These are phyloP conservation scores for Lyophyllum decastes DNA, from an alignment of 768 basidiomycete species.

Conservation along the genomic window DNA sequence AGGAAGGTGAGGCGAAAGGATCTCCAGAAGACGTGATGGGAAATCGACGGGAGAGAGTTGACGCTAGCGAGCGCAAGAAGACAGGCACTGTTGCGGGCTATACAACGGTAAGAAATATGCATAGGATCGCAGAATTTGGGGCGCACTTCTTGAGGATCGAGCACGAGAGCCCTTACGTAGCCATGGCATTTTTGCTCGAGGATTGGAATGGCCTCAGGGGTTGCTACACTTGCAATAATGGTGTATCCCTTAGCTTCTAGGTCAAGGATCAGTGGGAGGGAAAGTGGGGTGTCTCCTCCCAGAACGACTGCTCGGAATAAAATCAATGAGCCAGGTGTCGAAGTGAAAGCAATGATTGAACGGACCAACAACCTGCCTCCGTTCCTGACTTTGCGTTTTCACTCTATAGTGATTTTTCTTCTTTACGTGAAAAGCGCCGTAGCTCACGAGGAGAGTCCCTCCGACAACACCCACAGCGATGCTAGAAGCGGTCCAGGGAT, in stretches of 20 bases:
- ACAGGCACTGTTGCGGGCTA: conserved; percentile 72
- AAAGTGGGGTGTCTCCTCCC: conserved; percentile 77
- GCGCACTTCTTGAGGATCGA: conserved; percentile 76
- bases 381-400: conserved; percentile 51
- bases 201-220: conserved; percentile 60
- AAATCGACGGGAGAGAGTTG: conserved; percentile 80
- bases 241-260: conserved; percentile 82
- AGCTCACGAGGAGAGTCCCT: conserved; percentile 61
- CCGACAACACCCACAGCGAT: conserved; percentile 61
- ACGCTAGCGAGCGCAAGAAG: conserved; percentile 80
- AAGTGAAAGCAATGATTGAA: conserved; percentile 22
- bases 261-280: conserved; percentile 69
- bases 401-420: conserved; percentile 39
- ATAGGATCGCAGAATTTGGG: neutral
- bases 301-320: conserved; percentile 7
- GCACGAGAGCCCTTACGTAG: conserved; percentile 77
- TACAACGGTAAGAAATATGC: neutral
- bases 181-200: conserved; percentile 72
- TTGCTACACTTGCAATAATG: conserved; percentile 77
- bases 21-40: conserved; percentile 80
- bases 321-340: neutral
- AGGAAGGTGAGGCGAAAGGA: conserved; percentile 67
- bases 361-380: conserved; percentile 71
- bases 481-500: conserved; percentile 64
- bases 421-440: conserved; percentile 37